Percentiles rank a stretch among this genome's conserved stretches.
These are phyloP conservation scores for Solanum corneliomulleri DNA, from an alignment of 257 asterid species.

Conservation along the genomic window DNA sequence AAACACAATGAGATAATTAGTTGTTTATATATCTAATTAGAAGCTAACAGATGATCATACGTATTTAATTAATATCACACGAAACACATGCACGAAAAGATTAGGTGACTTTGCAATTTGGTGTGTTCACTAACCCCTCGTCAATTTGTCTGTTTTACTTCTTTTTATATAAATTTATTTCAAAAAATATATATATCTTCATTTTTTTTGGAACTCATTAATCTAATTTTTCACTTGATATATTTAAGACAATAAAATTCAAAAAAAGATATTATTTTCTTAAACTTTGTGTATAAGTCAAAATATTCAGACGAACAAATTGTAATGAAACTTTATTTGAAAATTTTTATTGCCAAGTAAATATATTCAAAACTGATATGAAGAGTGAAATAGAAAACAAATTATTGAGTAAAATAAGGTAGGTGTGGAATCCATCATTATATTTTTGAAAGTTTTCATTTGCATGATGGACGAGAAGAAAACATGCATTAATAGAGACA, in stretches of 20 bases:
- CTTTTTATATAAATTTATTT: not conserved
- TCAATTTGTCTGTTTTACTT: not conserved
- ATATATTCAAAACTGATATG: not conserved
- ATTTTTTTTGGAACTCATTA: rapidly evolving
- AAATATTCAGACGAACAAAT: not conserved
- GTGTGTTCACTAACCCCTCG: not conserved
- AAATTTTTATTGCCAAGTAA: not conserved
- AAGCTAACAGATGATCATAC: not conserved
- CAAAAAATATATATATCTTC: no score
- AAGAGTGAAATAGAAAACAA: not conserved
- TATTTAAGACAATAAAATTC: rapidly evolving
- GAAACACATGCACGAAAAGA: not conserved
- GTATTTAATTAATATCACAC: not conserved
- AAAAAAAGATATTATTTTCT: not conserved
- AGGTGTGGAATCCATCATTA: not conserved
- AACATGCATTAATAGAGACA: not conserved
- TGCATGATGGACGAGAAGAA: not conserved
- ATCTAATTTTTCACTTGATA: not conserved
- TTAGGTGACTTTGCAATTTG: not conserved
- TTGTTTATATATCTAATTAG: not conserved
- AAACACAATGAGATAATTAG: not conserved
- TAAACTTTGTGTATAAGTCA: not conserved
- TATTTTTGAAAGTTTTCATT: not conserved
- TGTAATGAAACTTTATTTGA: not conserved
- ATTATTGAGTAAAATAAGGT: not conserved